These are phyloP conservation scores for Trematosphaeria pertusa DNA, from an alignment of 2,329 filamentous ascomycete genomes.

Conservation along the genomic window DNA sequence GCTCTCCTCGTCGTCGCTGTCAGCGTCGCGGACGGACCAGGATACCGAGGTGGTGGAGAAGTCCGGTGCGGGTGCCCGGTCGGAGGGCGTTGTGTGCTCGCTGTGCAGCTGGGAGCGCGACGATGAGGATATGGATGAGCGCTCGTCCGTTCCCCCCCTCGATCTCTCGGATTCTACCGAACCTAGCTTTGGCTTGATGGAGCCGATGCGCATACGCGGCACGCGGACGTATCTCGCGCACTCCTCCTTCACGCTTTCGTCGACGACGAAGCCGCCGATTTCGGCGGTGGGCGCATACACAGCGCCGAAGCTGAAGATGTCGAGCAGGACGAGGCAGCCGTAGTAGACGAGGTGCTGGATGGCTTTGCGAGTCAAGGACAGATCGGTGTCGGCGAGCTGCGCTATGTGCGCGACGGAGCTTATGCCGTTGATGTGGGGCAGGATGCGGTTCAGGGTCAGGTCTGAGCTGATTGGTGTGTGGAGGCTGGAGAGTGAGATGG, in stretches of 20 bases:
- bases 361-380: slow-evolving; percentile 84
- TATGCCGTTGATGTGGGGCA: slow-evolving; percentile 88
- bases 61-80: too few species aligned
- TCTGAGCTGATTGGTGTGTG: slow-evolving; percentile 67
- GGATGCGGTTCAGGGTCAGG: slow-evolving; percentile 78
- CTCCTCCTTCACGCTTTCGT: slow-evolving; percentile 81
- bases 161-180: slow-evolving; percentile 23
- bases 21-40: not conserved
- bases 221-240: slow-evolving; percentile 79
- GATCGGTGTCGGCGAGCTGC: slow-evolving; percentile 81
- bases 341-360: slow-evolving; percentile 93
- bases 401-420: slow-evolving; percentile 89
- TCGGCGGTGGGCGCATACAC: slow-evolving; percentile 86
- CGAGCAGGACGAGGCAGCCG: slow-evolving; percentile 85
- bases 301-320: slow-evolving; percentile 92
- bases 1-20: slow-evolving; percentile 20
- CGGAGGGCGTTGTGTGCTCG: slow-evolving; percentile 1
- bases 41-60: not conserved
- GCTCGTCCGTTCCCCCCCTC: slow-evolving; percentile 28
- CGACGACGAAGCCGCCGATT: slow-evolving; percentile 79
- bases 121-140: slow-evolving; percentile 31
- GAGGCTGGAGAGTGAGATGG: slow-evolving; percentile 54
- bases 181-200: slow-evolving; percentile 13
- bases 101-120: too few species aligned
- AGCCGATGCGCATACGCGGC: slow-evolving; percentile 42